Percentiles rank a stretch among this genome's conserved stretches.
phyloP scores from a whole-genome alignment of 768 basidiomycete species.

The Baorangia bicolor region DNA sequence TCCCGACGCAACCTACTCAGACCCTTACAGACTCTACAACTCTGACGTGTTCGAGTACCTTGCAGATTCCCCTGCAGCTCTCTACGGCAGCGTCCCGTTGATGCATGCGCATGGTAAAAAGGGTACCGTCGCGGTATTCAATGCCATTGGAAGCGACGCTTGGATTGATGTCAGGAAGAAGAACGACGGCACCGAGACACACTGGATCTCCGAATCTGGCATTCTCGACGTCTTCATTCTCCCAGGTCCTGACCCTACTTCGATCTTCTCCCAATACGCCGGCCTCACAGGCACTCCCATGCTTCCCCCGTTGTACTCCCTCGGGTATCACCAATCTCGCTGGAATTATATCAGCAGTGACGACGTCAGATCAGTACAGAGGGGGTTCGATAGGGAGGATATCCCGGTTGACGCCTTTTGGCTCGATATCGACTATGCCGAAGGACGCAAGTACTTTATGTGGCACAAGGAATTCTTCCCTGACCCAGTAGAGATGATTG shows the following conservation, averaged over 20 bases:
- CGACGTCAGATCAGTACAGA: conserved; percentile 83
- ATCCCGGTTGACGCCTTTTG: conserved; percentile 96
- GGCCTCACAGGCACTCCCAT: conserved; percentile 80
- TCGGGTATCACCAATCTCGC: conserved; percentile 96
- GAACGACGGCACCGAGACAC: conserved; percentile 69
- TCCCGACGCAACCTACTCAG: conserved; percentile 70
- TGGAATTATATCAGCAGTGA: conserved; percentile 96
- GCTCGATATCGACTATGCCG: conserved; percentile 95
- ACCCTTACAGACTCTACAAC: conserved; percentile 95
- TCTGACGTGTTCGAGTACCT: conserved; percentile 96
- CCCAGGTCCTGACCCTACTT: conserved; percentile 82
- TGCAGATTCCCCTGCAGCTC: conserved; percentile 70
- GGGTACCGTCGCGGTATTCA: conserved; percentile 89
- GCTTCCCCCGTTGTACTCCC: conserved; percentile 87
- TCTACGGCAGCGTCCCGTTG: conserved; percentile 90
- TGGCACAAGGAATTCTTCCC: conserved; percentile 95
- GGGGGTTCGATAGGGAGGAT: conserved; percentile 88
- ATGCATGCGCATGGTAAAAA: conserved; percentile 90
- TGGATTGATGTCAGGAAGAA: conserved; percentile 85
- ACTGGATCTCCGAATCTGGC: conserved; percentile 98
- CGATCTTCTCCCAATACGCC: conserved; percentile 85
- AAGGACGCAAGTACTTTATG: conserved; percentile 95
- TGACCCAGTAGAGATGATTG: conserved; percentile 90
- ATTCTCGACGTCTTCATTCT: conserved; percentile 93
- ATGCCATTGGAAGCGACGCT: conserved; percentile 85